Conservation (phyloP, 164 flowering plant genomes). For the Cinnamomum chago region DNA sequence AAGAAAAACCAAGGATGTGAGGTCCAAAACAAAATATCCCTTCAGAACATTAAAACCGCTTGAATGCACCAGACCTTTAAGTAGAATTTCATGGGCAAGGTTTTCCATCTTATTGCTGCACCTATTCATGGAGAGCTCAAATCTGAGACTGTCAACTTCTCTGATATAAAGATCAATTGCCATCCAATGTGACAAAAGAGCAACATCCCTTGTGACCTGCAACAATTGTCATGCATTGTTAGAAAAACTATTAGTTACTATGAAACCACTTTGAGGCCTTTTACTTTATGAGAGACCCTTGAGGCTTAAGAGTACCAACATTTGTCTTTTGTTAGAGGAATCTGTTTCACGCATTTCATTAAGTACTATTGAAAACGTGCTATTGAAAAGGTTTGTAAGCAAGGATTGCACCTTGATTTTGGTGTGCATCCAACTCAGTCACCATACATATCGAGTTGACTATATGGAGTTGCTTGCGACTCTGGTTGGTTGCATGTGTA, state of each 20-base stretch:
- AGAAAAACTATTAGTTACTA: not conserved
- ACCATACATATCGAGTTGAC: no score
- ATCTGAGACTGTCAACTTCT: slow-evolving; percentile 84
- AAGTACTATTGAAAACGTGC: no score
- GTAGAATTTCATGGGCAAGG: slow-evolving; percentile 66
- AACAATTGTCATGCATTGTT: slow-evolving; percentile 10
- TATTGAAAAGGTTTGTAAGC: not conserved
- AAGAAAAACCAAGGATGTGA: not conserved
- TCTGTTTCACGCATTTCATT: no score
- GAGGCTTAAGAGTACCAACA: not conserved
- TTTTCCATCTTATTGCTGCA: slow-evolving; percentile 56
- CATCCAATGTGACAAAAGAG: slow-evolving; percentile 96
- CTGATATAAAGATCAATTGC: slow-evolving; percentile 82
- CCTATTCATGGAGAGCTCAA: slow-evolving; percentile 84
- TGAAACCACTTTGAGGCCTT: not conserved
- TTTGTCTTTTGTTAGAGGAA: no score
- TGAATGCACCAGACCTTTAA: slow-evolving; percentile 47
- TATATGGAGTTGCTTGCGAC: no score
- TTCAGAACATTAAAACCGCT: not conserved
- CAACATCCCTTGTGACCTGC: slow-evolving; percentile 88
- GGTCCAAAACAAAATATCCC: not conserved
- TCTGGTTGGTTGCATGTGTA: no score
- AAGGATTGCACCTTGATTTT: no score
- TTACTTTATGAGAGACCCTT: no score
- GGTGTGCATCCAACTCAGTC: no score